phyloP scores from a whole-genome alignment of 345 rosid species.

The Psidium guajava region DNA sequence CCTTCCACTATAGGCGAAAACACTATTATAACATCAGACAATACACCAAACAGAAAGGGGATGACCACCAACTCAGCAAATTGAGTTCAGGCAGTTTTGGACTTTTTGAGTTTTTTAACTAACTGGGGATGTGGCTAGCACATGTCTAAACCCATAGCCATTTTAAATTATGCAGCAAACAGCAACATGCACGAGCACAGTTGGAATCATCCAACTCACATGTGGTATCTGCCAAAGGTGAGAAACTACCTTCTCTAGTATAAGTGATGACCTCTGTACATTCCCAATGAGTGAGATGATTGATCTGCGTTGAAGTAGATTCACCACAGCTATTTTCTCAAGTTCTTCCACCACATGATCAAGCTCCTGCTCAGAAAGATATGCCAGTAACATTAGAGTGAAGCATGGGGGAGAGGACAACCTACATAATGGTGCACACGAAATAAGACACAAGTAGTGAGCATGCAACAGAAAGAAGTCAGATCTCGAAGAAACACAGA shows the following conservation, averaged over 20 bases:
- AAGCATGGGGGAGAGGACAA: background rate
- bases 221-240: background rate
- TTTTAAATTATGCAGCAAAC: background rate
- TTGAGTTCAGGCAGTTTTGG: background rate
- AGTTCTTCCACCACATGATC: conserved; percentile 97
- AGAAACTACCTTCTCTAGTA: conserved; percentile 71
- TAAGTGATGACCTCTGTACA: conserved; percentile 82
- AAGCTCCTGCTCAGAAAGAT: conserved; percentile 55
- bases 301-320: conserved; percentile 78
- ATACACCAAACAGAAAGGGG: background rate
- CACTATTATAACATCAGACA: background rate
- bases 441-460: background rate
- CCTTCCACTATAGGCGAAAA: background rate
- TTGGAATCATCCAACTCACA: background rate
- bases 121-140: background rate
- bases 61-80: background rate
- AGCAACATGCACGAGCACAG: background rate
- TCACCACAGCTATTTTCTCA: conserved; percentile 88
- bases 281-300: conserved; percentile 94
- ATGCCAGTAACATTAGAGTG: background rate
- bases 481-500: background rate
- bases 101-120: background rate
- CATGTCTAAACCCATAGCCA: background rate
- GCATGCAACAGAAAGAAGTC: background rate
- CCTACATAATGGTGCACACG: background rate